Base-by-base conservation (phyloP, 208 protist species). In the Leishmania arabica region DNA sequence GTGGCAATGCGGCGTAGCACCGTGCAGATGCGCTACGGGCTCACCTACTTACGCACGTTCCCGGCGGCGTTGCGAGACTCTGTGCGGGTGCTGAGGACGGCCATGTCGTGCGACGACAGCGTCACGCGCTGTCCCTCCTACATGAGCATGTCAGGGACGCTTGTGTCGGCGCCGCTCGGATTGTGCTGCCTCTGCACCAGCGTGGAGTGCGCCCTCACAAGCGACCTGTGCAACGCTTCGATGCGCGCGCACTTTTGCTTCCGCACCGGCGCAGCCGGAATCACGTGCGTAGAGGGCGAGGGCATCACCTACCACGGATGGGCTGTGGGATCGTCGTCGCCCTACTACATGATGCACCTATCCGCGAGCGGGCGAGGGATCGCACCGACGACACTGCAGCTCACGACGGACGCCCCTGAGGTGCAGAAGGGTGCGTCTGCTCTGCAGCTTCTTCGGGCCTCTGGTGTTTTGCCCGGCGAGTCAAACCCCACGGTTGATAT, bases 11-110 rank as follows among this genome's bases (percentile, higher is more conserved):
- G 34, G 31, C 87, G 84, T 31, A 81, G 84, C 42, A 76, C 68
- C 13, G 83, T 89, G 54, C 83, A 86, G 62, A 75, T 87, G 78
- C 81, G 79, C n/a, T 93, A 95, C 80, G 79, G 78, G 9, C 76
- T 95, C 56, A 84, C 76, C 37, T 93, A 93, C 77, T 66, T 84
- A 66, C 85, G 85, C 45, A 80, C 88, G n/a, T 95, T 92, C 40
- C 89, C 85, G 56, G 86, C 84, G 2, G 83, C 91, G 49, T 81
- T 89, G 51, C 89, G 87, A 40, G 87, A 90, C 40, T 58, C 40
- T 73, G 80, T 84, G 64, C 51, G 65, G 27, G 73, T 27, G 27
- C 84, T 77, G 70, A 60, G 19, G 17, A 75, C 42, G 81, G 89
- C 80, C n/a, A 78, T 58, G 84, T 40, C 84, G 31, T 84, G 74